Evolutionary conservation across 169 alveolate species (phyloP), one percentile per base, ranked within the genome.

Genomic region (Neospora caninum): DNA sequence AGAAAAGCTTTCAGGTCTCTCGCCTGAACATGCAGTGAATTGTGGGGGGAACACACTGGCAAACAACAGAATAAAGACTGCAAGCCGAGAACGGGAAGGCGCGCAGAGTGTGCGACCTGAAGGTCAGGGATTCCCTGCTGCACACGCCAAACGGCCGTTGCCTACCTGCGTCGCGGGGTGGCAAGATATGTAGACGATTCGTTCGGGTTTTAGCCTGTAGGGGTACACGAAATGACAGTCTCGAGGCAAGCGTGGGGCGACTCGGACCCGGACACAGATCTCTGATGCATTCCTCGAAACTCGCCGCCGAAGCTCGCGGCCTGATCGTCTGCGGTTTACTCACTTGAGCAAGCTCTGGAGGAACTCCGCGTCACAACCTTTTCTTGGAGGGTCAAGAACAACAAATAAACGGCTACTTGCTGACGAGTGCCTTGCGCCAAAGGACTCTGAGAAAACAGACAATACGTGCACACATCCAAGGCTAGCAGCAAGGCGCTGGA

Each of bases 131-230:
- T 49, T 49, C 58, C 13, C 58, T 49, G 58, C 58, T 49, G 58
- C 58, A 49, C 58, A 13, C 4, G 58, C 58, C 13, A 49, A 13
- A 49, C 4, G 13, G n/a, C 73, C 31, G 34, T 6, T 64, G 41
- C 88, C 22, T 49, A 84, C 91, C 91, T 84, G 91, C 38, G 91
- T 84, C 6, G 91, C 91, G 9, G 91, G 91, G 91, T 84, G 45
- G 73, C 91, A 84, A 2, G 91, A 84, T 22, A 84, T 49, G 42
- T 84, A 84, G 39, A 84, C 91, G 43, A 84, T 43, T 22, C 91
- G 91, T 18, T 42, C 73, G 43, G 91, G 91, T 9, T 67, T 42
- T 13, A 42, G 58, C 88, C 88, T 80, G 88, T 9, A 41, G 22
- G 58, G 9, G 88, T 20, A 43, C 6, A 10, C 1, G 13, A 41